Evolutionary conservation across 177 flowering plant species (phyloP), one percentile per base, ranked within the genome.

Genomic region (Vitis hybrid): DNA sequence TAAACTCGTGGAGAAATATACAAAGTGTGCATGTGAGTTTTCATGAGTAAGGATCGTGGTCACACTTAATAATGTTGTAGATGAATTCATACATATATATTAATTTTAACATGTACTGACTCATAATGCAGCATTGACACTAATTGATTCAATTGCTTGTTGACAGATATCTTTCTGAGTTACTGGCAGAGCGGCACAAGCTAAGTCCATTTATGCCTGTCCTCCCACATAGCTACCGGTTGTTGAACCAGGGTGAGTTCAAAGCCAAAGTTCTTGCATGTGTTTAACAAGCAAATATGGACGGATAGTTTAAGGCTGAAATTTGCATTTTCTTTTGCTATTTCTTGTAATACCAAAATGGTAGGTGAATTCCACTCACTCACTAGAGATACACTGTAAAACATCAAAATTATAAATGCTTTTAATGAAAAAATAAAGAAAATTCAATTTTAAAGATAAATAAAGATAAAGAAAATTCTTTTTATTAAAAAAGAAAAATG

Each of bases 231-330:
- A 33, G 89, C 63, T 88, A 76, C 67, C 86, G 96, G 29, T 81
- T 95, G 82, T 78, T 95, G 84, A 93, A 82, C 74, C 96, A 91
- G 77, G 99, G 99, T 94, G 67, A 82, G 90, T 45, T 48, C 29
- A 31, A 22, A 29, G 51, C 52, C n/a, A 56, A 57, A 13, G 63
- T 49, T 58, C 10, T 33, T 56, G 29, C 58, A 55, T 65, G 21
- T 26, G n/a, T 10, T 31, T 65, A 33, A 5, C 13, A 52, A 51
- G 52, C 16, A 10, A 21, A 56, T 58, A 14, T 31, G 10, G 13
- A 26, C 21, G 1, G n/a, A 49, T n/a, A 22, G 26, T 55, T 55
- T 4, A 39, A 2, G 5, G 45, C 0, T 16, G 60, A 65, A 21
- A 50, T 33, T 56, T 45, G 13, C 48, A 39, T 39, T 39, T 39